A percentile compares a stretch with the other conserved stretches of the same genome.
Evolutionary conservation across 1,139 yeast genomes (phyloP).

Genomic region (Pichia sp.): DNA sequence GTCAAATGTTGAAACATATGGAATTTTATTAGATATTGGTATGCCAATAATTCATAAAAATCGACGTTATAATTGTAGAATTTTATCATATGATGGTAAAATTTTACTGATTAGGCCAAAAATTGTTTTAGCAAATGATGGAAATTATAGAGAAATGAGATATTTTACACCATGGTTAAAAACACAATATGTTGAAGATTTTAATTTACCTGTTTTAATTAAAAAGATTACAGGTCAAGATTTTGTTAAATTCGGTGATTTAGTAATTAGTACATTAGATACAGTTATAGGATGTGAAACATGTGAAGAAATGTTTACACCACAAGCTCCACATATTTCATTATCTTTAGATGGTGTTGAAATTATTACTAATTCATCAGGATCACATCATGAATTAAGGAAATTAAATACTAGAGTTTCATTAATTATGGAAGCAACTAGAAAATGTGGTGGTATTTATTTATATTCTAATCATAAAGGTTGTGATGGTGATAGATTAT

Average conservation of each 20-base stretch:
- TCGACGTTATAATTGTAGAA: slow-evolving; percentile 85
- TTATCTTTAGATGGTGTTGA: slow-evolving; percentile 96
- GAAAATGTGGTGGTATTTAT: slow-evolving; percentile 94
- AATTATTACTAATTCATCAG: slow-evolving; percentile 89
- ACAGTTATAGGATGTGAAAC: slow-evolving; percentile 94
- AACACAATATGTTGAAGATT: slow-evolving; percentile 66
- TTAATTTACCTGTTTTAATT: slow-evolving; percentile 62
- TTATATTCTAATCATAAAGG: slow-evolving; percentile 93
- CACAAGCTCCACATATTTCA: slow-evolving; percentile 87
- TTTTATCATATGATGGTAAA: slow-evolving; percentile 71
- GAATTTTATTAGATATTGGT: slow-evolving; percentile 82
- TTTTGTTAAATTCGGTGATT: slow-evolving; percentile 80
- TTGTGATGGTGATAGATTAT: slow-evolving; percentile 95
- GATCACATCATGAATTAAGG: slow-evolving; percentile 92
- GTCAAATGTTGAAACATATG: slow-evolving; percentile 58
- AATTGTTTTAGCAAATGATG: slow-evolving; percentile 89
- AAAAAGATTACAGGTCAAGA: slow-evolving; percentile 58
- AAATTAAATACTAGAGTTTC: slow-evolving; percentile 79
- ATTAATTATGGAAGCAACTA: slow-evolving; percentile 84
- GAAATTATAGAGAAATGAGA: slow-evolving; percentile 96
- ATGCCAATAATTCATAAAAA: slow-evolving; percentile 88
- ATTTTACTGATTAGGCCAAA: slow-evolving; percentile 88
- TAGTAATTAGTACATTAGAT: slow-evolving; percentile 73
- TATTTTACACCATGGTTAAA: slow-evolving; percentile 92
- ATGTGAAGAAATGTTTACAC: slow-evolving; percentile 95